Evolutionary conservation across 176 grass and related monocot species (phyloP), one percentile per base, ranked within the genome.

Genomic region (Panicum miliaceum): DNA sequence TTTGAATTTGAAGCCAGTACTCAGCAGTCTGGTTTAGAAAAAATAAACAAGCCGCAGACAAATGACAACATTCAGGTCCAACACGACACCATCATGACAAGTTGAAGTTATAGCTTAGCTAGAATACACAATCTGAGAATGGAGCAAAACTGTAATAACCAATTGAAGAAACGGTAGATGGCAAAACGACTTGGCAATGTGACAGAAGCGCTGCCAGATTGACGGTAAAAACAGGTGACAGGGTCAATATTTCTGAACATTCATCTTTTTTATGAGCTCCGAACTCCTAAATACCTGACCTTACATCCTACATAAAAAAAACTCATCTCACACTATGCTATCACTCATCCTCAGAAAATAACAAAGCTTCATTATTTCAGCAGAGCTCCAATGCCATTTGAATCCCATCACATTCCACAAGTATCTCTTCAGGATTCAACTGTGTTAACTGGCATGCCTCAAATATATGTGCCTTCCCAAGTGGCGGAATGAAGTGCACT

Each of bases 361-460:
- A 73, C 48, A 76, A 64, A 63, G 63, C 68, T 79, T 72, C 60
- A 80, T 86, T 90, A 90, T 87, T 86, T 73, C 68, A 53, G 18
- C 34, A 36, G 50, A 87, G 50, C 40, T 73, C n/a, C 50, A 62
- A 73, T 46, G 34, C 73, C 60, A 53, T 48, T 72, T 58, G 37
- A 86, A 59, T 68, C 61, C 68, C 60, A 66, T 26, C 60, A 64
- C 34, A 22, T 35, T 66, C 77, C 70, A 77, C 71, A 81, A 64
- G 57, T 26, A 86, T 63, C 5, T 6, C 22, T 80, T 80, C 22
- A 35, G 57, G 47, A 80, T 57, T 63, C 61, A 35, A 25, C 26
- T 50, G 51, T 32, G 50, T 40, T 66, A 27, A 42, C 35, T 40
- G 54, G 43, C 15, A 37, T 12, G 3, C 43, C 84, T 73, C 37